Percentiles rank a stretch among this genome's conserved stretches.
phyloP scores from a whole-genome alignment of 352 stramenopile species.

The Globisporangium emineosum region DNA sequence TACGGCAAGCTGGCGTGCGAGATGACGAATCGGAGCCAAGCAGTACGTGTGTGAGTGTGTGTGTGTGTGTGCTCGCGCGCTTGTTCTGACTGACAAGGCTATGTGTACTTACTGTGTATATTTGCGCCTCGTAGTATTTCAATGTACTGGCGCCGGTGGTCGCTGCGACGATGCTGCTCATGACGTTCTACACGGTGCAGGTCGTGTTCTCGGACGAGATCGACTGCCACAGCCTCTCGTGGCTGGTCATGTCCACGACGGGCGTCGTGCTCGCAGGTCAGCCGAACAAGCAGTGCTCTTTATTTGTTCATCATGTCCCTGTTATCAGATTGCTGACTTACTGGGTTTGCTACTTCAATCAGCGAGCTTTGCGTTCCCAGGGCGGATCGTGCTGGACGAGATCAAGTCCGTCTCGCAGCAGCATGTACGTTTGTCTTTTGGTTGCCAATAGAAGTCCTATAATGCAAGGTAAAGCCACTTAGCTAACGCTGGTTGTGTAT shows the following conservation, averaged over 20 bases:
- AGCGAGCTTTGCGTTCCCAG: slow-evolving; percentile 65
- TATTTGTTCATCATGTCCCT: neutral
- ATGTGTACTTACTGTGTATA: neutral
- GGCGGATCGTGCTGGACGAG: slow-evolving; percentile 56
- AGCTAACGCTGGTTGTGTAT: neutral
- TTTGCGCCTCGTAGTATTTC: slow-evolving; percentile 31
- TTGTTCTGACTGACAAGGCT: neutral
- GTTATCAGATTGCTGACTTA: neutral
- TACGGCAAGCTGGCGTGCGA: slow-evolving; percentile 69
- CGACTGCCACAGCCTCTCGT: slow-evolving; percentile 68
- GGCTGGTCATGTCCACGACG: slow-evolving; percentile 65
- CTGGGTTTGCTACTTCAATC: neutral
- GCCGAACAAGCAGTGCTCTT: neutral
- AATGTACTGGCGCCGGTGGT: slow-evolving; percentile 54
- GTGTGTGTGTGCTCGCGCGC: neutral
- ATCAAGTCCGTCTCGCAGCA: slow-evolving; percentile 47
- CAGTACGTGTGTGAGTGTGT: slow-evolving; percentile 18
- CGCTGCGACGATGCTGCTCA: slow-evolving; percentile 42
- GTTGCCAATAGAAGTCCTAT: too few relatives aligned
- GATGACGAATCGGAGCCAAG: slow-evolving; percentile 39
- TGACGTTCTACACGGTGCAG: slow-evolving; percentile 46
- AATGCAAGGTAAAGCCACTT: too few relatives aligned
- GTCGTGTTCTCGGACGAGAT: slow-evolving; percentile 52
- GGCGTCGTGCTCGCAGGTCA: slow-evolving; percentile 55
- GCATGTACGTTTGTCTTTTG: slow-evolving; percentile 31